Evolutionary conservation across 2,329 filamentous ascomycete genomes (phyloP), one percentile per base, ranked within the genome.

Genomic region (Coniochaeta sp.): DNA sequence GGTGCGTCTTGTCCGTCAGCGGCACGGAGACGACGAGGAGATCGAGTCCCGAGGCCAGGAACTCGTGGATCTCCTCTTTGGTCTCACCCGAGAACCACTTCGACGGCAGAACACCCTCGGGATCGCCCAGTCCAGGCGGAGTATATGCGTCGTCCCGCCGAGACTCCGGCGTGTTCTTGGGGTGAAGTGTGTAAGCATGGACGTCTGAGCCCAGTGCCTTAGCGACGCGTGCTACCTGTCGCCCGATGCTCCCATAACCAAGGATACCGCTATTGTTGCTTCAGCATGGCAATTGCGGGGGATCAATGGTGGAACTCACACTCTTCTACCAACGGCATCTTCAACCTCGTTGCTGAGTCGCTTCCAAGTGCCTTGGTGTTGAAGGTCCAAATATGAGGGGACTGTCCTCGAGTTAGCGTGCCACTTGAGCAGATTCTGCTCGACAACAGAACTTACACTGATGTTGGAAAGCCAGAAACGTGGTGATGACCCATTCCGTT

Each of bases 141-240:
- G 87, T 82, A 73, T 88, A 93, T 6, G 85, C 82, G 16, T 74
- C 70, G 71, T 93, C 89, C 30, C 73, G 76, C 52, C 81, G 82
- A 1, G 85, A 88, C 59, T 86, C 86, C 0, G 85, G 81, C 0
- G 89, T 91, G 9, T 77, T 71, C n/a, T 88, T 86, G 0, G 88
- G 82, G 28, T 83, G 84, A 0, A 89, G 85, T 0, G 89, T 93
- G 75, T 89, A 92, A 0, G 89, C 90, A 68, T 91, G 79, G 0
- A 93, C 83, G 30, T 85, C 79, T 81, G 90, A 87, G 19, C 89
- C 90, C 66, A 91, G 72, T 2, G 87, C 86, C 16, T 78, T 78
- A 12, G 82, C 82, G 3, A 90, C 79, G 9, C 80, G 77, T 3
- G 81, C 82, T 4, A 74, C 75, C 61, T 84, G 81, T 0, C 81